Base-by-base conservation (phyloP, 306 rosid genomes). In the Vicia sativa region DNA sequence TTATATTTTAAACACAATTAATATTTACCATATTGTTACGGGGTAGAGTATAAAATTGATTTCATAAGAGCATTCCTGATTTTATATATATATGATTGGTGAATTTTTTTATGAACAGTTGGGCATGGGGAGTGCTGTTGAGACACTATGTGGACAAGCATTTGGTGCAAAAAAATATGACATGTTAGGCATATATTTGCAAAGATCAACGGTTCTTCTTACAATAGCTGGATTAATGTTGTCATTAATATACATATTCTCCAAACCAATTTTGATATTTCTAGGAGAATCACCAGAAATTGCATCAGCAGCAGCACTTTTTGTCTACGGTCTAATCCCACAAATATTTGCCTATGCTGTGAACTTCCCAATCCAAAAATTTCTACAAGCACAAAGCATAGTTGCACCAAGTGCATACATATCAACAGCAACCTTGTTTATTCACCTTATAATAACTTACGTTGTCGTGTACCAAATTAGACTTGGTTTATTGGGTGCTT, bases 61-160 rank as follows among this genome's bases (percentile, higher is more conserved):
- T n/a, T n/a, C n/a, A n/a, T n/a, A n/a, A n/a, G n/a, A n/a, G n/a
- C n/a, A n/a, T n/a, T n/a, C n/a, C n/a, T n/a, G n/a, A n/a, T n/a
- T n/a, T n/a, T n/a, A n/a, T n/a, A n/a, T n/a, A n/a, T n/a, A n/a
- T n/a, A n/a, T n/a, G n/a, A n/a, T n/a, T n/a, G n/a, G n/a, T n/a
- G n/a, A n/a, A n/a, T n/a, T n/a, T n/a, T n/a, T 7, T 34, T 7
- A 49, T 72, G 19, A 49, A 65, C 80, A 91, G 97, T 78, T 88
- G 35, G 97, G 97, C 0, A 88, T 91, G 97, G 97, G 97, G 2
- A 91, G 97, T 57, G 97, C 97, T 0, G 97, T 88, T 8, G 97
- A 91, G 72, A 91, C 95, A 0, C 71, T 91, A 14, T 88, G 97
- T 41, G 97, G 97, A 11, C 97, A 88, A 83, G 95, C 97, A 10